Evolutionary conservation across 148 eudicot genomes (phyloP), one percentile per base, ranked within the genome.

Genomic region (Silene uniflora): DNA sequence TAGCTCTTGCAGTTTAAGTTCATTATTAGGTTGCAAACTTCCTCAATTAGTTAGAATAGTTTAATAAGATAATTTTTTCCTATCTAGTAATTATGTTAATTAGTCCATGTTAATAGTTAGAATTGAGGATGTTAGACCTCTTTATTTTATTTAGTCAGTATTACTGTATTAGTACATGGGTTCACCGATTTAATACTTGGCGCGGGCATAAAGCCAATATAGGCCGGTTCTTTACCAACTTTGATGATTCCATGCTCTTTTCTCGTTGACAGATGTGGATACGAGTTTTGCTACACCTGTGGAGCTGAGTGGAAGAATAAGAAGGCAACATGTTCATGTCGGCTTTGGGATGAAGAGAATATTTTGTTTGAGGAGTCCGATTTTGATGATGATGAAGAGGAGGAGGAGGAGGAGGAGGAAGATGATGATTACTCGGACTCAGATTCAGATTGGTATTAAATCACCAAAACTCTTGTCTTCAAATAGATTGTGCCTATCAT

Each of bases 261-360:
- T 23, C 29, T 68, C 58, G 17, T 3, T 32, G 56, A 23, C 83
- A 88, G 91, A 69, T 88, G 91, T 75, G 87, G 89, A n/a, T 69
- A 79, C 65, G 84, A 86, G 67, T 88, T 88, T 29, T 88, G 91
- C 84, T 84, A 88, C 70, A 86, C 79, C 8, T 88, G 91, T 78
- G 91, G 91, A 69, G 84, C 86, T 9, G 84, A 77, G 81, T 88
- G 89, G 89, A 81, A 77, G 76, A 73, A 84, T 46, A 83, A 83
- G 85, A 83, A 83, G 56, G 81, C 87, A 11, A 88, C 85, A 10
- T 88, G 91, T 74, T 55, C 82, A 22, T 88, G 91, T 79, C 81
- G 80, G 22, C 82, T 86, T 19, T 86, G 91, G 91, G 84, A 84
- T 73, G 86, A 86, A 62, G 77, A 56, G 0, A 70, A 82, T 71